These are phyloP conservation scores for Lyophyllum semitale DNA, from an alignment of 768 basidiomycete species.

Conservation along the genomic window DNA sequence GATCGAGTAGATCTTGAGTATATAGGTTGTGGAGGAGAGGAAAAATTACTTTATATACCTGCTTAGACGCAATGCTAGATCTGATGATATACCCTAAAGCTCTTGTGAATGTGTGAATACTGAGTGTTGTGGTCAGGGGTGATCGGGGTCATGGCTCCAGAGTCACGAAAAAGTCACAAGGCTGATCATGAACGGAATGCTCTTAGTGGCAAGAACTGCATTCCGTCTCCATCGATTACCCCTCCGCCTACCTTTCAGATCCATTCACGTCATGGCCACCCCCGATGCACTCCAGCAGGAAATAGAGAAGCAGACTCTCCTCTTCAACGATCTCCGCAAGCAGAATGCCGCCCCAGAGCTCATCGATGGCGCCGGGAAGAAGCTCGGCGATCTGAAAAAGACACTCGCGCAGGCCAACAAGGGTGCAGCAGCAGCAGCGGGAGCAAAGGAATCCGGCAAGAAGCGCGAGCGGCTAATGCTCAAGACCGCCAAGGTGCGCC, in stretches of 20 bases:
- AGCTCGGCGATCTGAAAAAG: slow-evolving; percentile 69
- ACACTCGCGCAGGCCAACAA: slow-evolving; percentile 45
- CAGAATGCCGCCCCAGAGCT: slow-evolving; percentile 50
- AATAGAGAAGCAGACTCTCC: slow-evolving; percentile 54
- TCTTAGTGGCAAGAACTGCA: slow-evolving; percentile 16
- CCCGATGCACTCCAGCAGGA: slow-evolving; percentile 50
- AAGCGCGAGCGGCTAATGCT: slow-evolving; percentile 74
- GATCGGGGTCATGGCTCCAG: not conserved
- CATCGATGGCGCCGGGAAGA: slow-evolving; percentile 68
- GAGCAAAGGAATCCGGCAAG: slow-evolving; percentile 33
- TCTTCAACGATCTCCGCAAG: slow-evolving; percentile 64
- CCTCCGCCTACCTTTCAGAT: slow-evolving; percentile 16
- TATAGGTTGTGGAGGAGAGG: not conserved
- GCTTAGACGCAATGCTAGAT: not conserved
- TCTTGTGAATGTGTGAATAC: no score
- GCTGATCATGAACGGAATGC: slow-evolving; percentile 7
- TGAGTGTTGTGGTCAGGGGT: not conserved
- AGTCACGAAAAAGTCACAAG: slow-evolving; percentile 2
- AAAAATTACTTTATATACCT: not conserved
- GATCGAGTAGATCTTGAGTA: not conserved
- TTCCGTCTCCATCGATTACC: slow-evolving; percentile 37
- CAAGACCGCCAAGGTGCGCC: slow-evolving; percentile 90
- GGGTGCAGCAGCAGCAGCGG: slow-evolving; percentile 38
- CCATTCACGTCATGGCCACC: slow-evolving; percentile 17
- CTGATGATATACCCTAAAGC: no score